Evolutionary conservation across 164 flowering plant species (phyloP).

Genomic region (Annona cherimola): DNA sequence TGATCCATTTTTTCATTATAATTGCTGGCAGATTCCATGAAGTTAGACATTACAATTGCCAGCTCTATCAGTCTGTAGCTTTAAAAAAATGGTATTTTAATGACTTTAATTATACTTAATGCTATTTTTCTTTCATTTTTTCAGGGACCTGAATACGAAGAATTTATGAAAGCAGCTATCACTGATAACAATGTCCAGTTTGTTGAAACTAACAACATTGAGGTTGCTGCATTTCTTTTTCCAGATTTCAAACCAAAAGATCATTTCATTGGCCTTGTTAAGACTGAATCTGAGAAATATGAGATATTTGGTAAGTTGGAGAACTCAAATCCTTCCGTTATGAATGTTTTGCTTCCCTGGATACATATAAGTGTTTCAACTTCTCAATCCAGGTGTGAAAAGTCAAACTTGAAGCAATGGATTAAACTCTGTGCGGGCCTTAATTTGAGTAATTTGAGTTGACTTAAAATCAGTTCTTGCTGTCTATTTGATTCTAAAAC

Average conservation of each 20-base stretch:
- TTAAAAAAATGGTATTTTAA: background rate
- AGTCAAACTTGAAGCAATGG: background rate
- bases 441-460: background rate
- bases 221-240: constrained; percentile 59
- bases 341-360: background rate
- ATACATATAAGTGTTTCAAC: background rate
- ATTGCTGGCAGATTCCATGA: background rate
- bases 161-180: constrained; percentile 68
- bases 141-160: constrained; percentile 69
- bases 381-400: background rate
- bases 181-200: constrained; percentile 78
- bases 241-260: constrained; percentile 38
- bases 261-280: constrained; percentile 68
- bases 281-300: constrained; percentile 80
- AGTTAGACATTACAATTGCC: background rate
- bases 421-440: background rate
- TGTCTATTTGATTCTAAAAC: background rate
- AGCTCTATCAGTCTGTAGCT: background rate
- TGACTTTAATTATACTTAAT: background rate
- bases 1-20: background rate
- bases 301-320: constrained; percentile 60
- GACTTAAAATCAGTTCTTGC: background rate
- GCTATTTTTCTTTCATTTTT: background rate
- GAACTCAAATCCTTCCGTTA: background rate
- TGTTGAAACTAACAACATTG: constrained; percentile 48